These are phyloP conservation scores for Paragyromitra xinjiangensis DNA, from an alignment of 495 filamentous ascomycete genomes.

Conservation along the genomic window DNA sequence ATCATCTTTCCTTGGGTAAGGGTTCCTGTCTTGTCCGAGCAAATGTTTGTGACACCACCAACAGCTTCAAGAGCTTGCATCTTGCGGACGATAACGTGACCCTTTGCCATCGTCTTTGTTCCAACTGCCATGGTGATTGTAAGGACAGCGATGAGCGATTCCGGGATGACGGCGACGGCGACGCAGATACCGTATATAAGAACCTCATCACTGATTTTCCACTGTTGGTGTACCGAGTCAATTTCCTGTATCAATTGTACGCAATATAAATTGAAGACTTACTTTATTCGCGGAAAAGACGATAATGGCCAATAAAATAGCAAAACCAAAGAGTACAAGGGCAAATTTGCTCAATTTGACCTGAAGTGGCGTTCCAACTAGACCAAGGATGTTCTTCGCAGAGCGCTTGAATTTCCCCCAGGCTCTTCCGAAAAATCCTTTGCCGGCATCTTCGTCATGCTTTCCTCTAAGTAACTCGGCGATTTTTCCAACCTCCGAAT, in stretches of 20 bases:
- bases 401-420: constrained; percentile 58
- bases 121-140: constrained; percentile 80
- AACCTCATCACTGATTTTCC: constrained; percentile 68
- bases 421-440: constrained; percentile 53
- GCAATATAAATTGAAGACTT: neutral
- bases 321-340: constrained; percentile 72
- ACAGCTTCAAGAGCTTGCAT: constrained; percentile 72
- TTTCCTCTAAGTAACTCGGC: constrained; percentile 68
- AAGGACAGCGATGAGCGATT: constrained; percentile 77
- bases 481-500: constrained; percentile 76
- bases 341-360: constrained; percentile 76
- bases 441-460: constrained; percentile 53
- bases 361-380: constrained; percentile 74
- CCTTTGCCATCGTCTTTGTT: constrained; percentile 74
- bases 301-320: constrained; percentile 74
- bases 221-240: constrained; percentile 56
- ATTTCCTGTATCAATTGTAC: constrained; percentile 4
- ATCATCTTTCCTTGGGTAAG: constrained; percentile 71
- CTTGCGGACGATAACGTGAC: constrained; percentile 74
- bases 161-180: constrained; percentile 78
- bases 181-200: constrained; percentile 73
- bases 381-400: constrained; percentile 67
- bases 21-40: constrained; percentile 73
- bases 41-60: constrained; percentile 68
- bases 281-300: constrained; percentile 69